Base-by-base conservation (phyloP, 371 early-diverging fungal genomes). In the Mycotypha africana region DNA sequence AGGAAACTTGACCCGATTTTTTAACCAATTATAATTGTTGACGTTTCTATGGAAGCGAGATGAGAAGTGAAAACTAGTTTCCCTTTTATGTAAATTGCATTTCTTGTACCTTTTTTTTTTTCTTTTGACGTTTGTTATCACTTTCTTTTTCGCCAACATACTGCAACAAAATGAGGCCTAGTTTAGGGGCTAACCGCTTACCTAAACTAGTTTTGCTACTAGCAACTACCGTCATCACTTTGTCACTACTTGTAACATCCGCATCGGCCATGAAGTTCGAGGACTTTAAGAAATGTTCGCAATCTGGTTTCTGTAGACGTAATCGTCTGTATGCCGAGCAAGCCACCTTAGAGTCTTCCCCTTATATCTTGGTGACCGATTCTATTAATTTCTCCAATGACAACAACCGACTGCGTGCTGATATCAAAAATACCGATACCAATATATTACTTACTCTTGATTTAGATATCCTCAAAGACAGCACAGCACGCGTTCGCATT, bases 231-330 rank as follows among this genome's bases (percentile, higher is more conserved):
- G 53, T 20, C 3, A 15, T 53, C 21, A 30, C 40, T 8, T 19
- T 38, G 11, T 47, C 58, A 4, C 42, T 56, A 4, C 32, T 39
- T 10, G 39, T 42, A 14, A 23, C 49, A 2, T 16, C 43, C 8
- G 44, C 45, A 0, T 8, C 38, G 15, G 62, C 64, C 22, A 70
- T 70, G 70, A 70, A 70, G 47, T 49, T 52, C 48, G 89, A 88
- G 39, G 91, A 98, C 62, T 98, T 98, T 62, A 95, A 93, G 62
- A 84, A 74, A 0, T 95, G 96, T 62, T 68, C 80, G 16, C 90
- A 96, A 52, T 79, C 85, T 38, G 86, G 85, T 15, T 98, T 98
- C 64, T 96, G 95, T 64, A 64, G 73, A 9, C 86, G 97, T 34
- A 92, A 97, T 67, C 78, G 93, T 10, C 89, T 84, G 9, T 91